Evolutionary conservation across 257 asterid species (phyloP).

Genomic region (Ilex asprella): DNA sequence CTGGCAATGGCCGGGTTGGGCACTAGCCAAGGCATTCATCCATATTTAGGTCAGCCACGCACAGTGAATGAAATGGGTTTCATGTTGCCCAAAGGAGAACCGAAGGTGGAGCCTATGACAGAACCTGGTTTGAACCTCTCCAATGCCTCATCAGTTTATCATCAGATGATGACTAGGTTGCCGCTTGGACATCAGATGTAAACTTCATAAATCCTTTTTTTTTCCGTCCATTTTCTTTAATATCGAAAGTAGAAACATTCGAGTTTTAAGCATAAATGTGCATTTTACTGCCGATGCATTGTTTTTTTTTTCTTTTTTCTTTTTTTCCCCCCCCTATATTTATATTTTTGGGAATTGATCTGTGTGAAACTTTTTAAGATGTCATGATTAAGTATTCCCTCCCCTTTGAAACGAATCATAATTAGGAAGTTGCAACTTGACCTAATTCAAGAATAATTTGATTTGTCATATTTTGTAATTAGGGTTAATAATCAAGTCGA

Average conservation of each 20-base stretch:
- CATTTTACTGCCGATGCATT: too few species aligned
- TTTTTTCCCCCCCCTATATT: too few species aligned
- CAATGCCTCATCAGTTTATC: slow-evolving; percentile 39
- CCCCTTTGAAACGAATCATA: too few species aligned
- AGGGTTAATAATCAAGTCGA: too few species aligned
- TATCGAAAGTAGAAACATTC: slow-evolving; percentile 12
- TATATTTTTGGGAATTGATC: too few species aligned
- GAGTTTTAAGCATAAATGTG: too few species aligned
- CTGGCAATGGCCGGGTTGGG: slow-evolving; percentile 40
- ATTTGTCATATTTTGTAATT: too few species aligned
- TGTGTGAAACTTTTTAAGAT: too few species aligned
- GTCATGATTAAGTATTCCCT: too few species aligned
- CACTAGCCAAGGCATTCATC: slow-evolving; percentile 33
- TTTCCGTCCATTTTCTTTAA: slow-evolving; percentile 1
- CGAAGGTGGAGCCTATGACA: slow-evolving; percentile 39
- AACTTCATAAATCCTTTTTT: slow-evolving; percentile 13
- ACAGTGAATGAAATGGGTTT: slow-evolving; percentile 29
- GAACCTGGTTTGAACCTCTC: slow-evolving; percentile 41
- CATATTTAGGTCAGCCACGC: slow-evolving; percentile 37
- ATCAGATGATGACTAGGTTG: slow-evolving; percentile 55
- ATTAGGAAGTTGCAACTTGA: too few species aligned
- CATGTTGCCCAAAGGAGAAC: slow-evolving; percentile 53
- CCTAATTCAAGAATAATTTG: too few species aligned
- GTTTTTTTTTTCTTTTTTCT: too few species aligned
- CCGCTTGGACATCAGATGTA: slow-evolving; percentile 66